Evolutionary conservation across 108 stramenopile genomes (phyloP).

Genomic region (Poteriospumella lacustris): DNA sequence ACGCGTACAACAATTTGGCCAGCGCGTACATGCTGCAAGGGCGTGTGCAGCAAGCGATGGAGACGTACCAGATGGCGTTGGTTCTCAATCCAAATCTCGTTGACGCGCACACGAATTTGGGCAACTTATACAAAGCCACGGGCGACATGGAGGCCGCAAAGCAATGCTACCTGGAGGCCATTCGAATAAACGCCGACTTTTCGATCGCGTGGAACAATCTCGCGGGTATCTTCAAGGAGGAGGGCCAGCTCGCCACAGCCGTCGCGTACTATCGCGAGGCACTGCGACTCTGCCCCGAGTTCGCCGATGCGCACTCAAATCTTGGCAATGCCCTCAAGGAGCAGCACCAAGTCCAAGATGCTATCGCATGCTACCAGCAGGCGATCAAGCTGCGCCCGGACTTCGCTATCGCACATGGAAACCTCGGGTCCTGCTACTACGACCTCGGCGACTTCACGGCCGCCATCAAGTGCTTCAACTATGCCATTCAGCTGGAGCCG

Average conservation of each 20-base stretch:
- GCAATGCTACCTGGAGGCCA: slow-evolving; percentile 58
- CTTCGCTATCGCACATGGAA: slow-evolving; percentile 64
- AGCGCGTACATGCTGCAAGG: slow-evolving; percentile 60
- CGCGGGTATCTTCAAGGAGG: slow-evolving; percentile 59
- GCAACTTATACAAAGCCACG: slow-evolving; percentile 56
- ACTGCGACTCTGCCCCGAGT: slow-evolving; percentile 52
- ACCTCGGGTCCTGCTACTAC: slow-evolving; percentile 59
- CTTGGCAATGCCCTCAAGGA: slow-evolving; percentile 60
- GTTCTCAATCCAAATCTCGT: slow-evolving; percentile 52
- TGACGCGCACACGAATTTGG: slow-evolving; percentile 61
- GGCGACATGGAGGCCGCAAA: slow-evolving; percentile 55
- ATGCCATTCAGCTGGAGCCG: slow-evolving; percentile 61
- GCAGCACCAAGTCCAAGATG: slow-evolving; percentile 46
- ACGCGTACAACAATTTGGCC: slow-evolving; percentile 65
- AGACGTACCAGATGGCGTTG: slow-evolving; percentile 59
- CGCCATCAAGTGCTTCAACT: slow-evolving; percentile 45
- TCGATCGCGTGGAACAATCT: slow-evolving; percentile 62
- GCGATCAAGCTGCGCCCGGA: slow-evolving; percentile 58
- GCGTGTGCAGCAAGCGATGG: slow-evolving; percentile 49
- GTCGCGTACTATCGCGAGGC: slow-evolving; percentile 61
- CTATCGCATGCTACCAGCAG: slow-evolving; percentile 49
- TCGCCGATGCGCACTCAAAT: slow-evolving; percentile 61
- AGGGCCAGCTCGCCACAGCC: slow-evolving; percentile 55
- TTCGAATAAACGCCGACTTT: slow-evolving; percentile 49
- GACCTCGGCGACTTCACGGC: slow-evolving; percentile 46